Evolutionary conservation across 192 early-diverging fungal species (phyloP).

Genomic region (Podila clonocystis): DNA sequence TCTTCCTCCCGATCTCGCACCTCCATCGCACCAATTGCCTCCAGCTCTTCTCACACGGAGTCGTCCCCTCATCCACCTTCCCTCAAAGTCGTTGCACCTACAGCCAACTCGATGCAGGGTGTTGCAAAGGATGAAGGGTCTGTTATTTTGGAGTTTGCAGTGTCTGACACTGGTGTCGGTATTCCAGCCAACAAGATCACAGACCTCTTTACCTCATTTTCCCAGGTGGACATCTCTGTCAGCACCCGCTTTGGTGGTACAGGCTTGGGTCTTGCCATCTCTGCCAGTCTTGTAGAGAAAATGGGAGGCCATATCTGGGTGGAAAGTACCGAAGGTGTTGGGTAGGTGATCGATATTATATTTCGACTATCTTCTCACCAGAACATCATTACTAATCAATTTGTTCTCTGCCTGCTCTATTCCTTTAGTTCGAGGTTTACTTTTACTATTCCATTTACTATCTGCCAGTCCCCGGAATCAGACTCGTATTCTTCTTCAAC

Average conservation of each 20-base stretch:
- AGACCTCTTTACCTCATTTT: constrained; percentile 71
- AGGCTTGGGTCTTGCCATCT: constrained; percentile 74
- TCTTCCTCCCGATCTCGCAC: not conserved
- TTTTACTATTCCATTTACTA: constrained; percentile 45
- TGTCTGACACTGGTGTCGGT: constrained; percentile 46
- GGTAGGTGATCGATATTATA: constrained; percentile 52
- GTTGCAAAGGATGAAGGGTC: constrained; percentile 38
- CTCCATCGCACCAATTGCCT: constrained; percentile 7
- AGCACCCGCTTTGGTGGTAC: constrained; percentile 67
- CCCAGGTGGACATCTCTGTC: constrained; percentile 70
- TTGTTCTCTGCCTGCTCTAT: not conserved
- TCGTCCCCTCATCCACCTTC: constrained; percentile 14
- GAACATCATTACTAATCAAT: not conserved
- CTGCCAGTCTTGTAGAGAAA: constrained; percentile 64
- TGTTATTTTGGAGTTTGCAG: constrained; percentile 48
- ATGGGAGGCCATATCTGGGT: constrained; percentile 77
- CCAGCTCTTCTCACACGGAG: not conserved
- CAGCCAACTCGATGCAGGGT: constrained; percentile 33
- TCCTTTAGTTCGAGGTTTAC: constrained; percentile 31
- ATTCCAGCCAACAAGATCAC: constrained; percentile 50
- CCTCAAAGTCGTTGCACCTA: constrained; percentile 40
- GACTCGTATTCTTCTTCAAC: constrained; percentile 28
- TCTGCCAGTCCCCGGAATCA: constrained; percentile 40
- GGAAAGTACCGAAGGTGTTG: constrained; percentile 65
- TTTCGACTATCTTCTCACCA: not conserved